These are phyloP conservation scores for Insectozyma bohioensis DNA, from an alignment of 1,139 yeast genomes.

Conservation along the genomic window DNA sequence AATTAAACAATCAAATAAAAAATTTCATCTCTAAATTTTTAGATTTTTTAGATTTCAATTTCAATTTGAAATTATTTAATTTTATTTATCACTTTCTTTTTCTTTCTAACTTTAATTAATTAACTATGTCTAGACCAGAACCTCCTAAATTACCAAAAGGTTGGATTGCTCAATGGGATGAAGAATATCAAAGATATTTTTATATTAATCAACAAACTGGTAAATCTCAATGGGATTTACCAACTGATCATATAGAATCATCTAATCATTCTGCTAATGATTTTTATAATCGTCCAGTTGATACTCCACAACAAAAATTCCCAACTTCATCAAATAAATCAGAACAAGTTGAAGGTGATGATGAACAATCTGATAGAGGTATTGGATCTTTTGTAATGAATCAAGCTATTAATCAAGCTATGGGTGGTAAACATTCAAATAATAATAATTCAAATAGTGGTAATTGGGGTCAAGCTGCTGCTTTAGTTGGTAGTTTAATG, in stretches of 20 bases:
- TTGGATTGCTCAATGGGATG: slow-evolving; percentile 32
- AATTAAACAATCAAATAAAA: no score
- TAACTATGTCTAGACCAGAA: slow-evolving; percentile 11
- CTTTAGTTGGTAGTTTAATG: slow-evolving; percentile 13
- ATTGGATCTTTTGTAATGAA: slow-evolving; percentile 15
- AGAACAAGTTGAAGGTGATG: slow-evolving; percentile 5
- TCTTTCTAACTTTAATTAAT: neutral
- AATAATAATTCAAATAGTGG: slow-evolving; percentile 4
- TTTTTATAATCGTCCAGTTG: slow-evolving; percentile 1
- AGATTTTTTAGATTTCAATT: neutral
- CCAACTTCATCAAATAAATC: slow-evolving; percentile 3
- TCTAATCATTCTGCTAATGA: neutral
- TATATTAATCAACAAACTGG: slow-evolving; percentile 24
- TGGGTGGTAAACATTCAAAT: slow-evolving; percentile 7
- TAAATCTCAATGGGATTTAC: slow-evolving; percentile 23
- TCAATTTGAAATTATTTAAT: neutral
- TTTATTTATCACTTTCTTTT: neutral
- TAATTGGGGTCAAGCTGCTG: slow-evolving; percentile 11
- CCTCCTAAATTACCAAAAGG: slow-evolving; percentile 23
- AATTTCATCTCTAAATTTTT: no score
- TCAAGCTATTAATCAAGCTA: slow-evolving; percentile 11
- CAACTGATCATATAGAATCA: slow-evolving; percentile 13
- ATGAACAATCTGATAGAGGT: slow-evolving; percentile 14
- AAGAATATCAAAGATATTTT: slow-evolving; percentile 23
- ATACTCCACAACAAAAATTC: slow-evolving; percentile 2